These are phyloP conservation scores for Pisolithus tinctorius DNA, from an alignment of 768 basidiomycete species.

Conservation along the genomic window DNA sequence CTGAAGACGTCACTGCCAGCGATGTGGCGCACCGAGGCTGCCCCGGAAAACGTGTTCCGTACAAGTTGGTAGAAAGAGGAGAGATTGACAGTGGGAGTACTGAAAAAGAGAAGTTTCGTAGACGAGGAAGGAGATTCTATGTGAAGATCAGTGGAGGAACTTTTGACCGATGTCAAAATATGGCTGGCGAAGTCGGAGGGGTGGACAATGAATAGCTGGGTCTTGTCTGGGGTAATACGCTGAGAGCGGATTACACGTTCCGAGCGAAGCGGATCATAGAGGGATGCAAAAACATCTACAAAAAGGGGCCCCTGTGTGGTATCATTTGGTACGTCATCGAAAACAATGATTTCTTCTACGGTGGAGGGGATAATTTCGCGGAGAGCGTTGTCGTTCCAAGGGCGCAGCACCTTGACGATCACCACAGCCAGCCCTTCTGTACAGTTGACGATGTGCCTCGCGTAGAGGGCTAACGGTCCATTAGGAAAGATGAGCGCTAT, in stretches of 20 bases:
- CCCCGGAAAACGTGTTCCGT: constrained; percentile 51
- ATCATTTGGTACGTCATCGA: constrained; percentile 69
- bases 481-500: constrained; percentile 70
- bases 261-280: constrained; percentile 37
- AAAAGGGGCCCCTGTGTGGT: constrained; percentile 60
- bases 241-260: constrained; percentile 44
- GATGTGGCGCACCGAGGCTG: constrained; percentile 53
- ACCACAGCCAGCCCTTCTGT: constrained; percentile 55
- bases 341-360: constrained; percentile 56
- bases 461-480: constrained; percentile 63
- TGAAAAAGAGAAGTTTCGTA: constrained; percentile 46
- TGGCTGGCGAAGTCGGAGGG: constrained; percentile 41
- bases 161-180: constrained; percentile 19
- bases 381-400: constrained; percentile 72
- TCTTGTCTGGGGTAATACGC: constrained; percentile 51
- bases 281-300: constrained; percentile 60
- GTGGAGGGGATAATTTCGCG: constrained; percentile 51
- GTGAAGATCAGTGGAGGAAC: constrained; percentile 23
- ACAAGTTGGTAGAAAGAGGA: constrained; percentile 42
- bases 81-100: constrained; percentile 40
- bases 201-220: constrained; percentile 42
- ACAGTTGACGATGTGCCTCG: constrained; percentile 43
- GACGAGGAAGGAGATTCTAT: constrained; percentile 16
- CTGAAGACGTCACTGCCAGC: constrained; percentile 73
- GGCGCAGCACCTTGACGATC: constrained; percentile 71